phyloP scores from a whole-genome alignment of 2,329 filamentous ascomycete genomes.

The Xylariaceae sp. region DNA sequence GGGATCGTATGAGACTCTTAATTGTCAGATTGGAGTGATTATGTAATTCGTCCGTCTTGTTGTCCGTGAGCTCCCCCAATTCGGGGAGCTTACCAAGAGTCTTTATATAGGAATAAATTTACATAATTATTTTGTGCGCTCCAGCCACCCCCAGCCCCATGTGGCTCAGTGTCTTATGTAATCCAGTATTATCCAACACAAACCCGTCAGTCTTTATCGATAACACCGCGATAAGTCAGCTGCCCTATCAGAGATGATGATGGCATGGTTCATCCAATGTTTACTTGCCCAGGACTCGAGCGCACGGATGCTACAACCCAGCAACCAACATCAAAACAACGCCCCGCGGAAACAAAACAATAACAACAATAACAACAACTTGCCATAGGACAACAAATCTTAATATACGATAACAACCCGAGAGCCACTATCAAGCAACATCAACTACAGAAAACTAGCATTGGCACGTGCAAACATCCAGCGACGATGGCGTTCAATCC shows the following conservation, averaged over 20 bases:
- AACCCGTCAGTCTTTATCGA: neutral
- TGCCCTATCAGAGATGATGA: constrained; percentile 10
- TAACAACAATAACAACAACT: neutral
- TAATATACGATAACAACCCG: neutral
- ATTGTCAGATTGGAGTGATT: too few species aligned
- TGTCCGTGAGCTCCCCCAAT: too few species aligned
- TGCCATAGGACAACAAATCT: neutral
- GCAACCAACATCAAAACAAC: constrained; percentile 19
- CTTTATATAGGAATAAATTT: too few species aligned
- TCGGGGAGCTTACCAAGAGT: too few species aligned
- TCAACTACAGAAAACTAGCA: neutral
- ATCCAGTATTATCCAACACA: too few species aligned
- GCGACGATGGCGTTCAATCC: constrained; percentile 52
- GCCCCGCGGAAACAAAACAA: neutral
- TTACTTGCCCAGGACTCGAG: constrained; percentile 5
- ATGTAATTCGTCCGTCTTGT: too few species aligned
- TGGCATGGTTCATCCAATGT: constrained; percentile 3
- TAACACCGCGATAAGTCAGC: neutral
- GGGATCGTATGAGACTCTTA: too few species aligned
- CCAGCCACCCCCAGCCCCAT: too few species aligned
- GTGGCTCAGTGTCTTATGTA: too few species aligned
- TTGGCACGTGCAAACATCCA: neutral
- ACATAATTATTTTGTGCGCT: too few species aligned
- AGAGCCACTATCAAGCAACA: neutral
- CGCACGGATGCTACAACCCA: neutral